phyloP scores from a whole-genome alignment of 352 stramenopile genomes.

The Plasmopara viticola region DNA sequence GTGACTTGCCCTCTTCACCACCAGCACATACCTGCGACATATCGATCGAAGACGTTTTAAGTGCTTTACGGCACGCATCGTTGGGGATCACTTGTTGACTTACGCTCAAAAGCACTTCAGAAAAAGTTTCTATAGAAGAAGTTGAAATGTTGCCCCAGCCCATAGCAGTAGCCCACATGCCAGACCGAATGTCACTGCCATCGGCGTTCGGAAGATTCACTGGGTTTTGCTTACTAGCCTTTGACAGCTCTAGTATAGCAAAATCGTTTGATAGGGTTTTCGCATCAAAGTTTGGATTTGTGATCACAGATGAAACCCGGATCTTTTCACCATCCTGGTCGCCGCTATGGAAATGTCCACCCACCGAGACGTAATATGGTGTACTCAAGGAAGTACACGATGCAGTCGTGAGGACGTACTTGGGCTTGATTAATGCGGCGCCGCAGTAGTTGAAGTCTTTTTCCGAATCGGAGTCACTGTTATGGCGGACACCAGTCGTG shows the following conservation, averaged over 20 bases:
- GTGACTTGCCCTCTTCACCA: constrained; percentile 16
- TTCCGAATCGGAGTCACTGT: constrained; percentile 13
- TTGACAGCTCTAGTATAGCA: too few relatives aligned
- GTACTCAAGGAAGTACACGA: constrained; percentile 6
- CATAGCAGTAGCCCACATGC: too few relatives aligned
- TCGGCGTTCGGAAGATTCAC: too few relatives aligned
- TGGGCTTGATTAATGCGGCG: constrained; percentile 15
- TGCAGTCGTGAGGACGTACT: constrained; percentile 22
- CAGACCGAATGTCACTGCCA: too few relatives aligned
- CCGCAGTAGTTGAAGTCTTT: constrained; percentile 23
- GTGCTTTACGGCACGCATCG: constrained; percentile 10
- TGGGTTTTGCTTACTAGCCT: too few relatives aligned
- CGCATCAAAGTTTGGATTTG: too few relatives aligned
- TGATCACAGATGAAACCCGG: too few relatives aligned
- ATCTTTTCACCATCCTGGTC: too few relatives aligned
- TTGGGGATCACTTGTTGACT: constrained; percentile 1
- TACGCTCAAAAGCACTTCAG: too few relatives aligned
- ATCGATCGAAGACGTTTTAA: constrained; percentile 13
- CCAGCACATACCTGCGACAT: constrained; percentile 26
- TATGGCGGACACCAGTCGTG: constrained; percentile 14
- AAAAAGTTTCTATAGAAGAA: too few relatives aligned
- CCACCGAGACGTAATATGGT: constrained; percentile 21
- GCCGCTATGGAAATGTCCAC: constrained; percentile 22
- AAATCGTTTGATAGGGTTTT: too few relatives aligned
- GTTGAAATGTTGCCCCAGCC: too few relatives aligned